phyloP scores from a whole-genome alignment of 2,329 filamentous ascomycete species.

The Pseudogymnoascus sp. region DNA sequence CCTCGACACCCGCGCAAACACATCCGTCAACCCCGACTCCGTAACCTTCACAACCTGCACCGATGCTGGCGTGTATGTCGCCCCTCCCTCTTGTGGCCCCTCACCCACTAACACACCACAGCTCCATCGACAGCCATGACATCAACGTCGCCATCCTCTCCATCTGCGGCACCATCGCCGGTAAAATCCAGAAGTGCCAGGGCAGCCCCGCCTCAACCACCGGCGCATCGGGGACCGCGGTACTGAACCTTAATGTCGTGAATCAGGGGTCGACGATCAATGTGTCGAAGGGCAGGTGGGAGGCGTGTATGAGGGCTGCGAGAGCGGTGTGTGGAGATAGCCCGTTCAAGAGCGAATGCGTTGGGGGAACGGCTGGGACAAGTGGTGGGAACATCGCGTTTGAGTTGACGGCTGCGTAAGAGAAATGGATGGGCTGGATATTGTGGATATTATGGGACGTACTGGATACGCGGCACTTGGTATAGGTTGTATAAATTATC shows the following conservation, averaged over 20 bases:
- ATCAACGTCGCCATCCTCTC: slow-evolving; percentile 39
- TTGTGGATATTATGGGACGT: neutral
- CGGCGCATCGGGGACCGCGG: slow-evolving; percentile 39
- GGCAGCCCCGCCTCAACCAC: slow-evolving; percentile 37
- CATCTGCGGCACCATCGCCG: slow-evolving; percentile 44
- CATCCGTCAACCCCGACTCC: slow-evolving; percentile 24
- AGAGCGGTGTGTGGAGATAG: slow-evolving; percentile 19
- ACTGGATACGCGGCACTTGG: neutral
- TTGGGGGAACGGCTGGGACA: slow-evolving; percentile 18
- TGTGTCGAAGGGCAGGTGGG: slow-evolving; percentile 45
- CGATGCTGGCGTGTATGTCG: slow-evolving; percentile 24
- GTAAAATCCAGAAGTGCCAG: slow-evolving; percentile 38
- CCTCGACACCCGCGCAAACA: slow-evolving; percentile 16
- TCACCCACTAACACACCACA: slow-evolving; percentile 9
- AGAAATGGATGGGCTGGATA: neutral
- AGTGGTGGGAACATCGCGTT: slow-evolving; percentile 20
- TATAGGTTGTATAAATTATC: neutral
- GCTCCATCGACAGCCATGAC: slow-evolving; percentile 33
- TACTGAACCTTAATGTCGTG: slow-evolving; percentile 39
- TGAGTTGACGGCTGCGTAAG: slow-evolving; percentile 12
- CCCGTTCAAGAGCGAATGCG: slow-evolving; percentile 21
- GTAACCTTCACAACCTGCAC: slow-evolving; percentile 29
- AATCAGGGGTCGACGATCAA: slow-evolving; percentile 41
- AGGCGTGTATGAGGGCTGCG: slow-evolving; percentile 46
- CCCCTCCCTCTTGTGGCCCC: neutral